Percentiles rank a stretch among this genome's conserved stretches.
Conservation (phyloP, 2,329 filamentous ascomycete species). For the Aspergillus sp. region DNA sequence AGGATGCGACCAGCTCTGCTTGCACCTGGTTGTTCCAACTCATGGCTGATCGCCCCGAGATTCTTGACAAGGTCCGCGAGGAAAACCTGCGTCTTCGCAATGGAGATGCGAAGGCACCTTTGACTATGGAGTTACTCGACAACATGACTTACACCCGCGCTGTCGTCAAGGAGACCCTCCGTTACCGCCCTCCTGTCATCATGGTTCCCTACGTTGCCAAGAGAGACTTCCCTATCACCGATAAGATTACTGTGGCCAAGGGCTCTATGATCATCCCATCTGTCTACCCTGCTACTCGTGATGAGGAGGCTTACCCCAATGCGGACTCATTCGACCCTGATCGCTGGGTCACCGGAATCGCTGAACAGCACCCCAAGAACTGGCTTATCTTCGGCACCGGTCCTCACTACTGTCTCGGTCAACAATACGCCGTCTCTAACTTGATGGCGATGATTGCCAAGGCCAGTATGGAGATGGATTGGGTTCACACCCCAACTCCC, state of each 20-base stretch:
- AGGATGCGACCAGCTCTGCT: slow-evolving; percentile 93
- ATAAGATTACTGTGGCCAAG: slow-evolving; percentile 88
- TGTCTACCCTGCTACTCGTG: slow-evolving; percentile 85
- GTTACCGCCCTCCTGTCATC: slow-evolving; percentile 92
- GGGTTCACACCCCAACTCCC: slow-evolving; percentile 83
- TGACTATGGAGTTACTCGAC: slow-evolving; percentile 85
- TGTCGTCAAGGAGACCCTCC: slow-evolving; percentile 84
- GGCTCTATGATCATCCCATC: slow-evolving; percentile 93
- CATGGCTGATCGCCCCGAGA: slow-evolving; percentile 88
- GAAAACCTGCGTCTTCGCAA: slow-evolving; percentile 79
- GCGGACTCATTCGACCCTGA: slow-evolving; percentile 89
- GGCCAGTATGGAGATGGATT: slow-evolving; percentile 81
- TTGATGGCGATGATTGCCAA: slow-evolving; percentile 88
- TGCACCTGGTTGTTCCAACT: slow-evolving; percentile 94
- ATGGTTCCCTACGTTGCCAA: slow-evolving; percentile 96
- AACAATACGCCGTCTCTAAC: slow-evolving; percentile 87
- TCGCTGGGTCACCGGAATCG: slow-evolving; percentile 85
- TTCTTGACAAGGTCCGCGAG: slow-evolving; percentile 84
- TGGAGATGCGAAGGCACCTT: slow-evolving; percentile 67
- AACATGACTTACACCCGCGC: slow-evolving; percentile 86
- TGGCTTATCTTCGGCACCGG: slow-evolving; percentile 95
- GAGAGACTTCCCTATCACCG: slow-evolving; percentile 89
- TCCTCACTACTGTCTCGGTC: slow-evolving; percentile 93
- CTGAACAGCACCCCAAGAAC: slow-evolving; percentile 91
- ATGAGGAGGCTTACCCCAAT: slow-evolving; percentile 87